A percentile compares a stretch with the other conserved stretches of the same genome.
phyloP scores from a whole-genome alignment of 2,329 filamentous ascomycete genomes.

The Cladosporium sp. region DNA sequence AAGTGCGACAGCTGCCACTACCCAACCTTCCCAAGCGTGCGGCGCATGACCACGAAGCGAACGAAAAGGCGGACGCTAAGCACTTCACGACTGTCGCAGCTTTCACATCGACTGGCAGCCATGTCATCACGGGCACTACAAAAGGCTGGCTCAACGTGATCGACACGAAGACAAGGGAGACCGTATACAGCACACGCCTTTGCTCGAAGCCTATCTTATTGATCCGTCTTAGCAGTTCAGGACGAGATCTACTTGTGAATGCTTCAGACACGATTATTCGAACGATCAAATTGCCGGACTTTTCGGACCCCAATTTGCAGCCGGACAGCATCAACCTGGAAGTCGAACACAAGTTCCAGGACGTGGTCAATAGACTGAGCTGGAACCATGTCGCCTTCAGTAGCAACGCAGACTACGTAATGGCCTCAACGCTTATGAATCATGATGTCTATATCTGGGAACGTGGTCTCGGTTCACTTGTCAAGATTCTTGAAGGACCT shows the following conservation, averaged over 20 bases:
- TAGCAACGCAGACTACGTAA: slow-evolving; percentile 90
- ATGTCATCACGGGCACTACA: slow-evolving; percentile 89
- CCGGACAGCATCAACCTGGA: slow-evolving; percentile 84
- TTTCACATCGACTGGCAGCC: slow-evolving; percentile 80
- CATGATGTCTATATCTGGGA: slow-evolving; percentile 99
- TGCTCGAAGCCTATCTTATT: slow-evolving; percentile 86
- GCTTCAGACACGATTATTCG: slow-evolving; percentile 93
- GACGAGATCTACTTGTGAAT: slow-evolving; percentile 86
- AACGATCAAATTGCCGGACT: slow-evolving; percentile 84
- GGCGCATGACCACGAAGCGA: slow-evolving; percentile 67
- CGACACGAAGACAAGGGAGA: slow-evolving; percentile 73
- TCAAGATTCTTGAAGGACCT: slow-evolving; percentile 94
- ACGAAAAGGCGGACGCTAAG: slow-evolving; percentile 90
- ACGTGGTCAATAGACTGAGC: slow-evolving; percentile 88
- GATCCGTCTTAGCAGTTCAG: slow-evolving; percentile 78
- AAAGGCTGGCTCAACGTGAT: slow-evolving; percentile 98
- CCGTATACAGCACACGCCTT: slow-evolving; percentile 86
- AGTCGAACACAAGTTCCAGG: slow-evolving; percentile 96
- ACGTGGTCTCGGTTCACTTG: slow-evolving; percentile 84
- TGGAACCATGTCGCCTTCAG: slow-evolving; percentile 99
- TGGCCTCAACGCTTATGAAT: slow-evolving; percentile 96
- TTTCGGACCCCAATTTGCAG: slow-evolving; percentile 63
- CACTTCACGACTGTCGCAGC: slow-evolving; percentile 92
- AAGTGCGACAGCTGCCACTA: slow-evolving; percentile 69
- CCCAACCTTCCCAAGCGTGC: slow-evolving; percentile 79